A percentile compares a stretch with the other conserved stretches of the same genome.
Conservation (phyloP, 2,329 filamentous ascomycete species). For the Tolypocladium pustulatum region DNA sequence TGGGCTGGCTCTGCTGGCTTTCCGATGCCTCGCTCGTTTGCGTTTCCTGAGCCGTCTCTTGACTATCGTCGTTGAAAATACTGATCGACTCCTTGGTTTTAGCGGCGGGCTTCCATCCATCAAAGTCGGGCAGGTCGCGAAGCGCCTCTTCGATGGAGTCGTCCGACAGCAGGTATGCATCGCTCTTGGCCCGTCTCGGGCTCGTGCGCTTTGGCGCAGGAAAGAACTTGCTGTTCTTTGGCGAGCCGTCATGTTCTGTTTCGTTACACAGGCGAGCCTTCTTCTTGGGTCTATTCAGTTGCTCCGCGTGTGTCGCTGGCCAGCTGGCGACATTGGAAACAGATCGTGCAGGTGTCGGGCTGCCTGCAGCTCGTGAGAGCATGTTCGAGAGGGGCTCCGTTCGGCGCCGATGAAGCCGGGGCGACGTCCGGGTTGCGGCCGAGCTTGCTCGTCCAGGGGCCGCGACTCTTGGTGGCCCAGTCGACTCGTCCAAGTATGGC, state of each 20-base stretch:
- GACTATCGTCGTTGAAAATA: slow-evolving; percentile 34
- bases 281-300: slow-evolving; percentile 36
- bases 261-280: slow-evolving; percentile 46
- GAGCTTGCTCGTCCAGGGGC: slow-evolving; percentile 7
- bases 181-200: slow-evolving; percentile 21
- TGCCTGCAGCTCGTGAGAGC: slow-evolving; percentile 18
- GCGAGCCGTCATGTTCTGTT: slow-evolving; percentile 18
- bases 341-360: slow-evolving; percentile 8
- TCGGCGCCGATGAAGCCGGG: slow-evolving; percentile 34
- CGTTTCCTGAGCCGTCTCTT: slow-evolving; percentile 7
- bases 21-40: slow-evolving; percentile 4
- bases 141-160: slow-evolving; percentile 47
- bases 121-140: slow-evolving; percentile 38
- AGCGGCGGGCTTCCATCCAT: slow-evolving; percentile 30
- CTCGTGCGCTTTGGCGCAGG: slow-evolving; percentile 17
- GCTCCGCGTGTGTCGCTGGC: slow-evolving; percentile 9
- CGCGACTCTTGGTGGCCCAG: slow-evolving; percentile 7
- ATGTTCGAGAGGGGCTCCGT: slow-evolving; percentile 42
- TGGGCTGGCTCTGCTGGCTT: slow-evolving; percentile 12
- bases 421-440: slow-evolving; percentile 18
- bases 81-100: slow-evolving; percentile 26
- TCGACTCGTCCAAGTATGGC: slow-evolving; percentile 38
- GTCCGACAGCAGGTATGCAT: slow-evolving; percentile 40
- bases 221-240: slow-evolving; percentile 46
- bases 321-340: slow-evolving; percentile 5